Evolutionary conservation across 805 yeast genomes (phyloP).

Genomic region (Yamadazyma sp.): DNA sequence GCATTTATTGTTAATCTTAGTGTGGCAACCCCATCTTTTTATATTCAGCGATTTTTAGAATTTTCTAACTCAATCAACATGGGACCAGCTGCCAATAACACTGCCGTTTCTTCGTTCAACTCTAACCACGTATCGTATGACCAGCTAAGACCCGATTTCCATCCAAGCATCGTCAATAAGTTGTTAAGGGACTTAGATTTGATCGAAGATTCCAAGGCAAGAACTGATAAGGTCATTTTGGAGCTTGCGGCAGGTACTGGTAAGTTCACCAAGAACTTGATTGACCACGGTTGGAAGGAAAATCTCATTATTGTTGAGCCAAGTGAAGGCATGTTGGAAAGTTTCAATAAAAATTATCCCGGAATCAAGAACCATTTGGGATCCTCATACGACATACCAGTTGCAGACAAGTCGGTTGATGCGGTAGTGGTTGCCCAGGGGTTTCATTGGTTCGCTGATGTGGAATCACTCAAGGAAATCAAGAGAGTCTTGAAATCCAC

Average conservation of each 20-base stretch:
- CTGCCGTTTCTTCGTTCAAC: constrained; percentile 50
- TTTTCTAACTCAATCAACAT: no score
- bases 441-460: constrained; percentile 66
- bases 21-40: no score
- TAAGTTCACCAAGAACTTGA: constrained; percentile 52
- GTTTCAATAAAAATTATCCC: constrained; percentile 50
- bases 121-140: constrained; percentile 54
- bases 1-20: no score
- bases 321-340: constrained; percentile 53
- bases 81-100: constrained; percentile 22
- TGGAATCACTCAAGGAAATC: constrained; percentile 47
- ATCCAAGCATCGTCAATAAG: constrained; percentile 39
- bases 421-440: constrained; percentile 59
- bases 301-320: constrained; percentile 53
- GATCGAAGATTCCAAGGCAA: constrained; percentile 14
- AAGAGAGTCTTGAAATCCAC: constrained; percentile 47
- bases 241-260: constrained; percentile 69
- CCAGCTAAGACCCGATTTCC: constrained; percentile 51
- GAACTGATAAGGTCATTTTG: constrained; percentile 28
- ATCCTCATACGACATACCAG: constrained; percentile 48
- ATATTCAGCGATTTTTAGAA: no score
- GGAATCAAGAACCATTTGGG: constrained; percentile 30
- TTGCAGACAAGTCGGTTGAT: constrained; percentile 45
- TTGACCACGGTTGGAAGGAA: constrained; percentile 36
- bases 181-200: constrained; percentile 42